Evolutionary conservation across 257 asterid genomes (phyloP).

Genomic region (Rubia yunnanensis): DNA sequence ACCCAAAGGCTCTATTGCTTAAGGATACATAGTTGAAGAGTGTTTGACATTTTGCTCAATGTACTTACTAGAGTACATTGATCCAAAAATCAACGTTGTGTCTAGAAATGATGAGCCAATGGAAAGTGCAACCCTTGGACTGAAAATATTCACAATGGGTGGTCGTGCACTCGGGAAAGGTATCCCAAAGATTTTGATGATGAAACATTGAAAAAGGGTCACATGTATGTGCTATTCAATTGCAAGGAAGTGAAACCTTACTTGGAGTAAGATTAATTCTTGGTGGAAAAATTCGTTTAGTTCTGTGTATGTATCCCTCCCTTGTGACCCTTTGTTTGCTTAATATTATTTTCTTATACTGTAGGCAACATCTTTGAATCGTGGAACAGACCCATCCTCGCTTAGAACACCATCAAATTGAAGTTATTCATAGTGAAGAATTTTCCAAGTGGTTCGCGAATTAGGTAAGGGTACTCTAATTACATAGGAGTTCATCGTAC

Average conservation of each 20-base stretch:
- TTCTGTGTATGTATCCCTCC: too few species aligned
- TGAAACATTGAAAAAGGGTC: not conserved
- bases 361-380: not conserved
- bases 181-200: not conserved
- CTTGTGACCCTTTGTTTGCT: too few species aligned
- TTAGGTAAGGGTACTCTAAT: not conserved
- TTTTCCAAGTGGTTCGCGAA: not conserved
- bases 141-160: not conserved
- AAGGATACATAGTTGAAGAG: slow-evolving; percentile 8
- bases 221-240: slow-evolving; percentile 6
- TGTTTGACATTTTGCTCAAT: not conserved
- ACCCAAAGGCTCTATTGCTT: not conserved
- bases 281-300: not conserved
- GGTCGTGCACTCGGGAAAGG: not conserved
- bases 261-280: slow-evolving; percentile 7
- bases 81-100: not conserved
- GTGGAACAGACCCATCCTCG: not conserved
- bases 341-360: accelerated
- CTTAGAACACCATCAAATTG: not conserved
- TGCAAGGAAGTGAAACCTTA: not conserved
- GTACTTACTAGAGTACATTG: not conserved
- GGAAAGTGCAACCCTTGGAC: not conserved
- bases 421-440: not conserved
- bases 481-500: too few species aligned
- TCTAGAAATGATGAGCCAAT: not conserved